Percentiles rank a stretch among this genome's conserved stretches.
Conservation (phyloP, 148 eudicot species). For the Linanthus parryae region DNA sequence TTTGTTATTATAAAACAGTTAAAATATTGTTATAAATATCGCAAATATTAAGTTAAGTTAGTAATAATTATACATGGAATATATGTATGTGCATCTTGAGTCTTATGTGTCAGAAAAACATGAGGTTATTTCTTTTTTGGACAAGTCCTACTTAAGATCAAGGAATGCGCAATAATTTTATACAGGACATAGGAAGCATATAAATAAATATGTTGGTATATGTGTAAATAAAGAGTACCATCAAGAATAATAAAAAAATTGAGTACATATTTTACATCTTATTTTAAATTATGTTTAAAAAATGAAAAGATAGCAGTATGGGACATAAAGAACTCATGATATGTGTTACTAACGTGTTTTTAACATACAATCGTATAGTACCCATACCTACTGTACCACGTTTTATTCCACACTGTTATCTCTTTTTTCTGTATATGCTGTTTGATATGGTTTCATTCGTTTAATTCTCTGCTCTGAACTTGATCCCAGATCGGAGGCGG, state of each 20-base stretch:
- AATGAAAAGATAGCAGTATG: neutral
- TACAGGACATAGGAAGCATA: too few relatives aligned
- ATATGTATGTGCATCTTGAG: neutral
- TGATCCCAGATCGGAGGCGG: conserved; percentile 57
- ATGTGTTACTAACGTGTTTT: too few relatives aligned
- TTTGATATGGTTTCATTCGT: conserved; percentile 1
- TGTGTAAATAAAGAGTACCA: neutral
- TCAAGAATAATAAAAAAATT: neutral
- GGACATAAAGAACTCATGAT: neutral
- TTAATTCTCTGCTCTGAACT: neutral
- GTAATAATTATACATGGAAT: neutral
- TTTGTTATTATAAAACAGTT: too few relatives aligned
- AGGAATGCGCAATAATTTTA: too few relatives aligned
- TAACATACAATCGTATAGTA: neutral
- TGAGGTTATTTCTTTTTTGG: neutral
- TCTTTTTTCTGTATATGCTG: neutral
- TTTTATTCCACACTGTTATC: neutral
- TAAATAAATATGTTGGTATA: too few relatives aligned
- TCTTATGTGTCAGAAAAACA: neutral
- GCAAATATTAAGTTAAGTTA: neutral
- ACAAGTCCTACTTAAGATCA: too few relatives aligned
- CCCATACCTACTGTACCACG: neutral
- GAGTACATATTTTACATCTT: neutral
- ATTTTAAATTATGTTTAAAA: too few relatives aligned
- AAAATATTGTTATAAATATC: conserved; percentile 1